Conservation (phyloP, 257 asterid species). For the Galeopsis tetrahit region DNA sequence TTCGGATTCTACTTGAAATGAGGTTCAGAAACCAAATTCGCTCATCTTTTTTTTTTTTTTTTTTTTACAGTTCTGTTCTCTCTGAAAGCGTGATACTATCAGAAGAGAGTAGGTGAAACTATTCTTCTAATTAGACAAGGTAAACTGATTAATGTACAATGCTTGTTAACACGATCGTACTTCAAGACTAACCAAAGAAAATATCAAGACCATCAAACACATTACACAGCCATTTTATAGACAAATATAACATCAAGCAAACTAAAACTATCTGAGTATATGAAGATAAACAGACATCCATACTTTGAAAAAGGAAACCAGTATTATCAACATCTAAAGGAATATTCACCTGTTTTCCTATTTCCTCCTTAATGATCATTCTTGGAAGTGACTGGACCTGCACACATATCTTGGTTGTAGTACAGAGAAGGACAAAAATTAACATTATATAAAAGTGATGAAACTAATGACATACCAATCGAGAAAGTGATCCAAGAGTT, state of each 20-base stretch:
- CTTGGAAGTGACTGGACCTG: slow-evolving; percentile 99
- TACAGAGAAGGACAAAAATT: slow-evolving; percentile 26
- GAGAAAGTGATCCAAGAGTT: slow-evolving; percentile 96
- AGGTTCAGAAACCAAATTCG: neutral
- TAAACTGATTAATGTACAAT: neutral
- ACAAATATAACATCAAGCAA: slow-evolving; percentile 23
- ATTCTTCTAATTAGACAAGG: neutral
- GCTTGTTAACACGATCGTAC: slow-evolving; percentile 10
- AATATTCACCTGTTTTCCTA: slow-evolving; percentile 80
- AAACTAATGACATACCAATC: slow-evolving; percentile 60
- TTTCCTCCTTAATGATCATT: slow-evolving; percentile 92
- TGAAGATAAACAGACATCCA: neutral
- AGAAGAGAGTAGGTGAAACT: slow-evolving; percentile 10
- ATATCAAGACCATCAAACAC: slow-evolving; percentile 20
- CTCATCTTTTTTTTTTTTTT: neutral
- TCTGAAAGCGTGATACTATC: slow-evolving; percentile 11
- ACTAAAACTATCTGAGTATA: slow-evolving; percentile 16
- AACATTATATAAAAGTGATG: slow-evolving; percentile 16
- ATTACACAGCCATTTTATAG: slow-evolving; percentile 18
- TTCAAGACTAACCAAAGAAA: slow-evolving; percentile 15
- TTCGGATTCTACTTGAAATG: slow-evolving; percentile 6
- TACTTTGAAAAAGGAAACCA: slow-evolving; percentile 18
- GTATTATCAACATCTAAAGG: slow-evolving; percentile 28
- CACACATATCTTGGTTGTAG: slow-evolving; percentile 34
- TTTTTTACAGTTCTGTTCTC: neutral